Evolutionary conservation across 768 basidiomycete species (phyloP).

Genomic region (Trametes villosa): DNA sequence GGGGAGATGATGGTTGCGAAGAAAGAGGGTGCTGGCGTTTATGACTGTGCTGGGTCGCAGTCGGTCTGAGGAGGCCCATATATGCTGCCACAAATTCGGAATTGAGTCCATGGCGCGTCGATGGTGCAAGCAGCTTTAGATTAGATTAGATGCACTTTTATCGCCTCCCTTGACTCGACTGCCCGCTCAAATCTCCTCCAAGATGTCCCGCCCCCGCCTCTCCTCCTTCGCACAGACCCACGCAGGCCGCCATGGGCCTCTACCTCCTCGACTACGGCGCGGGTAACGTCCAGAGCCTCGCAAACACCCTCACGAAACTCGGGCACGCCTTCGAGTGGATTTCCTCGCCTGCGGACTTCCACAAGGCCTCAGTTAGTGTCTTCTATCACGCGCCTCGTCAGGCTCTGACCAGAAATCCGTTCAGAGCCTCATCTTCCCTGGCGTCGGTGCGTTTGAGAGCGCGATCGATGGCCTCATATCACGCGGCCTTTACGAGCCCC

Average conservation of each 20-base stretch:
- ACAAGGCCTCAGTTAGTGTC: constrained; percentile 73
- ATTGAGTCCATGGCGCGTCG: constrained; percentile 16
- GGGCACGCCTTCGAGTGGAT: constrained; percentile 94
- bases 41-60: constrained; percentile 3
- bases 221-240: not conserved
- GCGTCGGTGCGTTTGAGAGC: constrained; percentile 91
- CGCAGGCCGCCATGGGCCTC: constrained; percentile 51
- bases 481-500: constrained; percentile 78
- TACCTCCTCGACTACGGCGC: constrained; percentile 97
- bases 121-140: constrained; percentile 20
- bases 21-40: not conserved
- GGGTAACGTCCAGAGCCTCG: constrained; percentile 91
- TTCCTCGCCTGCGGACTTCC: constrained; percentile 76
- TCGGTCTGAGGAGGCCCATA: not conserved
- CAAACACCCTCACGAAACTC: constrained; percentile 84
- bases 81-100: constrained; percentile 11
- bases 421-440: constrained; percentile 94
- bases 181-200: constrained; percentile 3
- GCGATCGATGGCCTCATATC: constrained; percentile 77
- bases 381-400: constrained; percentile 11
- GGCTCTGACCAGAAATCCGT: constrained; percentile 21
- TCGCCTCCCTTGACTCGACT: constrained; percentile 19
- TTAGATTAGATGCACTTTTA: constrained; percentile 27
- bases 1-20: not conserved
- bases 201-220: constrained; percentile 15